Evolutionary conservation across 345 rosid genomes (phyloP).

Genomic region (Gossypium turneri): DNA sequence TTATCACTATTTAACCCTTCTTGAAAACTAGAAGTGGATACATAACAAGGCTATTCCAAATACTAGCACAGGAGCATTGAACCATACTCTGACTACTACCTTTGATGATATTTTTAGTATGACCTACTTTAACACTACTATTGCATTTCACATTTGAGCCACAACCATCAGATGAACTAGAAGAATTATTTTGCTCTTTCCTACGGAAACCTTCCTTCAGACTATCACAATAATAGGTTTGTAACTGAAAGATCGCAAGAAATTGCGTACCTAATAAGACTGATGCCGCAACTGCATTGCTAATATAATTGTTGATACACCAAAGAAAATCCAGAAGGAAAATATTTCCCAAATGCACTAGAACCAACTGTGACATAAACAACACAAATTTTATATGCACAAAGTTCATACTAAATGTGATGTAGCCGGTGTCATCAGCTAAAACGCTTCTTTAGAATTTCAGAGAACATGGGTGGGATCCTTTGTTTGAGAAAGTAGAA

Average conservation of each 20-base stretch:
- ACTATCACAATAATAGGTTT: constrained; percentile 75
- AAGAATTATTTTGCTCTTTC: too few species aligned
- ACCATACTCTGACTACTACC: constrained; percentile 35
- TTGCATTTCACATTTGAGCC: constrained; percentile 63
- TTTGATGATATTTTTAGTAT: constrained; percentile 52
- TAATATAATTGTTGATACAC: constrained; percentile 42
- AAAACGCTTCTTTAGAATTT: too few species aligned
- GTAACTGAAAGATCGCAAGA: constrained; percentile 80
- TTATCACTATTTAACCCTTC: too few species aligned
- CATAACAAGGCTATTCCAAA: constrained; percentile 47
- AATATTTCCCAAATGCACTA: too few species aligned
- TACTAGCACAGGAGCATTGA: constrained; percentile 21
- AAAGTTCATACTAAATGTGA: too few species aligned
- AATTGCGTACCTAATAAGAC: constrained; percentile 88
- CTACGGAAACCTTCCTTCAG: background rate
- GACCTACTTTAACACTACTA: constrained; percentile 78
- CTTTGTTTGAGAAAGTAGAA: too few species aligned
- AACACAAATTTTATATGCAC: too few species aligned
- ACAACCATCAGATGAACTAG: too few species aligned
- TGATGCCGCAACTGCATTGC: constrained; percentile 90
- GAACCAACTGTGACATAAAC: too few species aligned
- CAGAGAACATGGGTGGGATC: too few species aligned
- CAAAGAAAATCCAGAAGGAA: too few species aligned
- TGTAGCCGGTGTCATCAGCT: too few species aligned
- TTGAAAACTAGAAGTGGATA: constrained; percentile 64